Evolutionary conservation across 345 rosid genomes (phyloP).

Genomic region (Xanthoceras sorbifolium): DNA sequence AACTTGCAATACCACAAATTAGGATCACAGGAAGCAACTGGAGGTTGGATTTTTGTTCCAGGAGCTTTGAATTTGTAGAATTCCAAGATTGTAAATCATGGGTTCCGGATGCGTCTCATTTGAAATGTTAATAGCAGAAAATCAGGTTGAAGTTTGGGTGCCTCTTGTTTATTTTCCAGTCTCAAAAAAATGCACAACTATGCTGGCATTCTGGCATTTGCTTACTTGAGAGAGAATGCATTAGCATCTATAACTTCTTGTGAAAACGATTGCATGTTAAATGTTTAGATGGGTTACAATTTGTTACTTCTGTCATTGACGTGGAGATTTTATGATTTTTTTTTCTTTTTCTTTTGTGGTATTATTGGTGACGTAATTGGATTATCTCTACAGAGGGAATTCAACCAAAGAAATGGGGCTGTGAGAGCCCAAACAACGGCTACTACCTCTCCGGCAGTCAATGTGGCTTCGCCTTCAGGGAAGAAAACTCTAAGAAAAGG

Average conservation of each 20-base stretch:
- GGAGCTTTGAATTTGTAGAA: neutral
- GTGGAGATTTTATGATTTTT: too few species aligned
- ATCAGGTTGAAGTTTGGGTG: neutral
- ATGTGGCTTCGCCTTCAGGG: constrained; percentile 43
- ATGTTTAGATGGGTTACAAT: neutral
- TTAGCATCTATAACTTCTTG: neutral
- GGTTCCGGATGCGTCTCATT: too few species aligned
- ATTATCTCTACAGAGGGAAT: constrained; percentile 46
- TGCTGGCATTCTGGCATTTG: neutral
- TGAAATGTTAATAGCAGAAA: neutral
- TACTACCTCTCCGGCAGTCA: constrained; percentile 56
- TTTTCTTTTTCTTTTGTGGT: neutral
- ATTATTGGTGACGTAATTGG: neutral
- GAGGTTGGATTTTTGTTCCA: neutral
- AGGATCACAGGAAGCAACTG: neutral
- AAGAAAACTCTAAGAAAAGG: constrained; percentile 86
- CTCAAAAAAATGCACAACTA: too few species aligned
- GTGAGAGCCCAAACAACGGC: constrained; percentile 65
- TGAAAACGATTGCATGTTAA: neutral
- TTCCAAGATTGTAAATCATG: neutral
- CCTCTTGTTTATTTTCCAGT: too few species aligned
- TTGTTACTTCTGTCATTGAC: too few species aligned
- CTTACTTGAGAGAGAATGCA: neutral
- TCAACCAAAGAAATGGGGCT: constrained; percentile 42
- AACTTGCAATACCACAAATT: neutral